Conservation (phyloP, 805 yeast species). For the Spathaspora sp. region DNA sequence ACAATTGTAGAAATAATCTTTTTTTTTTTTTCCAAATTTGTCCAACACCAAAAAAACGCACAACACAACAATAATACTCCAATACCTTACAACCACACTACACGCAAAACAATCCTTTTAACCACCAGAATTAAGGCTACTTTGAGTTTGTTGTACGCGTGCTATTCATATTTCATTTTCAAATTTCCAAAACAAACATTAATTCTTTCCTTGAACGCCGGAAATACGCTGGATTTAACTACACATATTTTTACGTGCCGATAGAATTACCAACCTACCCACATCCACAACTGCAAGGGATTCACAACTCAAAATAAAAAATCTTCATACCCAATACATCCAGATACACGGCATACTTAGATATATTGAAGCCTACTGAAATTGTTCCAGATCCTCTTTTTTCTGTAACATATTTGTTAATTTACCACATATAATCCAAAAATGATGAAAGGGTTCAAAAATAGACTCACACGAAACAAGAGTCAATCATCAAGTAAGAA, state of each 20-base stretch:
- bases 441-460: constrained; percentile 48
- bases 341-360: background rate
- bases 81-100: background rate
- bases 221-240: background rate
- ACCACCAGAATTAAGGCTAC: background rate
- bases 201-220: background rate
- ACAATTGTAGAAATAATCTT: background rate
- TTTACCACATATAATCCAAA: background rate
- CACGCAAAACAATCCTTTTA: background rate
- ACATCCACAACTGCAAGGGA: background rate
- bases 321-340: background rate
- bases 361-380: background rate
- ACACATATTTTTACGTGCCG: background rate
- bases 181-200: background rate
- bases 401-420: background rate
- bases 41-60: background rate
- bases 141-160: background rate
- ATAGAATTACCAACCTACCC: background rate
- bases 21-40: background rate
- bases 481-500: constrained; percentile 32
- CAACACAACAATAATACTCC: background rate
- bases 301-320: background rate
- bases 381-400: background rate
- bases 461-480: constrained; percentile 41
- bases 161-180: background rate